Percentiles rank a stretch among this genome's conserved stretches.
These are phyloP conservation scores for Xylaria castorea DNA, from an alignment of 495 filamentous ascomycete genomes.

Conservation along the genomic window DNA sequence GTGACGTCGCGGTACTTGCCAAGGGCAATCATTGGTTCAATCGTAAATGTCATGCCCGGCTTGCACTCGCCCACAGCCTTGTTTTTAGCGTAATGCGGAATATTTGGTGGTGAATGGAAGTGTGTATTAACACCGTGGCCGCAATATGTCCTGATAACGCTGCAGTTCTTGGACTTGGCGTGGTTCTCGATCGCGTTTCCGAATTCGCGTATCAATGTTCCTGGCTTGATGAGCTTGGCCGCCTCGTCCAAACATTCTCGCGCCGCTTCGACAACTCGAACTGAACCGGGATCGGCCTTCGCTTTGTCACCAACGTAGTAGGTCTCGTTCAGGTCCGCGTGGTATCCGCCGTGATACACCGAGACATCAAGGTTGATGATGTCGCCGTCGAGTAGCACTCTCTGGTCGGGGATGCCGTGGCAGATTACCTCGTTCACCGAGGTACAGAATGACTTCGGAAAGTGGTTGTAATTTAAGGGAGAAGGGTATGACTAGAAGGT, in stretches of 20 bases:
- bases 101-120: constrained; percentile 84
- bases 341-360: constrained; percentile 84
- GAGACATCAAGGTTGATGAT: constrained; percentile 91
- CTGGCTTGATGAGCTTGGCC: constrained; percentile 85
- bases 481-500: constrained; percentile 82
- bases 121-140: constrained; percentile 86
- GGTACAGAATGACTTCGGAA: constrained; percentile 97
- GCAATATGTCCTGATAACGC: constrained; percentile 87
- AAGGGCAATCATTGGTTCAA: constrained; percentile 89
- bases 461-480: constrained; percentile 92
- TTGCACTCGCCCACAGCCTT: constrained; percentile 89
- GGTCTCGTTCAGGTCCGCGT: constrained; percentile 90
- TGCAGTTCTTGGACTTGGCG: constrained; percentile 78
- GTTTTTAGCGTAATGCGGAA: constrained; percentile 90
- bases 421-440: constrained; percentile 96
- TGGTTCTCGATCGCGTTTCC: constrained; percentile 86
- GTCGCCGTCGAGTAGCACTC: constrained; percentile 80
- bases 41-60: constrained; percentile 91
- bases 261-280: constrained; percentile 84
- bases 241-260: constrained; percentile 83
- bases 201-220: constrained; percentile 82
- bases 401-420: constrained; percentile 87
- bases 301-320: constrained; percentile 87
- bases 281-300: constrained; percentile 73
- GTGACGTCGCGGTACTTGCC: constrained; percentile 82